Evolutionary conservation across 2,329 filamentous ascomycete species (phyloP).

Genomic region (Tolypocladium ovalisporum): DNA sequence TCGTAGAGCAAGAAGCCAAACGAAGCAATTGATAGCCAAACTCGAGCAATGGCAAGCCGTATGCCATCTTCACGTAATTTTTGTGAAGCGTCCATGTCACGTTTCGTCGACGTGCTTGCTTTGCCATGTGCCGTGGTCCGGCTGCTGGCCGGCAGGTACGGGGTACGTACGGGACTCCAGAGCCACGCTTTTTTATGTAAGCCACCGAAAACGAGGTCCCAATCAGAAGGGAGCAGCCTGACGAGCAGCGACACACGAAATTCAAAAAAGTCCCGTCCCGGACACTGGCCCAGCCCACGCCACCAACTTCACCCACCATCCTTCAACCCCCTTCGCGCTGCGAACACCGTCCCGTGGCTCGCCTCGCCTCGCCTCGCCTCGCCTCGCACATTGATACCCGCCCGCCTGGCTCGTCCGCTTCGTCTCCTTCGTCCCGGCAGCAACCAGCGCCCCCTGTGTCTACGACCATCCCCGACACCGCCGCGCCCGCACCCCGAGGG

Average conservation of each 20-base stretch:
- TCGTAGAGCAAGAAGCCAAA: neutral
- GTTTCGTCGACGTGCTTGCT: too few relatives aligned
- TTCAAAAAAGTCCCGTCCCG: slow-evolving; percentile 1
- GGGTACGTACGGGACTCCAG: neutral
- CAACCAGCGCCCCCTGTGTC: neutral
- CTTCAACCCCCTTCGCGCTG: neutral
- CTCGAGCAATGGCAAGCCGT: too few relatives aligned
- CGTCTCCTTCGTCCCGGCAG: neutral
- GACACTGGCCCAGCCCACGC: neutral
- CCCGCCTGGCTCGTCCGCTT: neutral
- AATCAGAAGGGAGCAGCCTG: neutral
- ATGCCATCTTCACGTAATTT: too few relatives aligned
- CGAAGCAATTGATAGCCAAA: too few relatives aligned
- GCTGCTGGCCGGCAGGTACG: neutral
- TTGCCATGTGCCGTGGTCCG: neutral
- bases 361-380: neutral
- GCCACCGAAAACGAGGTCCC: neutral
- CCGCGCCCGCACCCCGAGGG: neutral
- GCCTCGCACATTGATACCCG: neutral
- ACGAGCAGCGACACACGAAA: neutral
- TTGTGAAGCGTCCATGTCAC: too few relatives aligned
- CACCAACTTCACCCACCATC: neutral
- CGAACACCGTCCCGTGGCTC: too few relatives aligned
- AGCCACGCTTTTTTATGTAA: neutral
- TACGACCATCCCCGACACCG: neutral